Base-by-base conservation (phyloP, 192 early-diverging fungal genomes). In the Tieghemiomyces parasiticus region DNA sequence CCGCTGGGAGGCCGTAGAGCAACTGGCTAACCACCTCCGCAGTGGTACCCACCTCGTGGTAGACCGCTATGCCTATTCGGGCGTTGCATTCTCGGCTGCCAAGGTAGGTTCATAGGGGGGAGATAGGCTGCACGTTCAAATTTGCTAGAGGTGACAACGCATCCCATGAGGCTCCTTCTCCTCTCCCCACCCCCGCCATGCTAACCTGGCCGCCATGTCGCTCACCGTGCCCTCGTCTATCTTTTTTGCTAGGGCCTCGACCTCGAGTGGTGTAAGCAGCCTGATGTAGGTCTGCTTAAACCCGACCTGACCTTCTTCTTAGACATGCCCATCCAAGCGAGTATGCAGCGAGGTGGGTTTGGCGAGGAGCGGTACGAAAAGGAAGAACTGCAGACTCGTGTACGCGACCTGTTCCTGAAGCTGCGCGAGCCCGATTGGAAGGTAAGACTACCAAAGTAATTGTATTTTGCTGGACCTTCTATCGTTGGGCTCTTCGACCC, bases 1-100 rank as follows among this genome's bases (percentile, higher is more conserved):
- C 74, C 78, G 96, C 35, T 95, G 91, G 88, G 93, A 94, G 67
- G 81, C 82, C 20, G 84, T 86, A 84, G 65, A 75, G 25, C 52
- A 68, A 10, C 78, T 96, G 69, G 74, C 67, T 38, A 58, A 63
- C 9, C 71, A 76, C 34, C 75, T 96, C 32, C 61, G 74, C 25
- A 54, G 47, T 31, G 95, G 93, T 12, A 84, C 65, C 0, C 85
- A 87, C 4, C 65, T 94, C 13, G 71, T 99, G 2, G 85, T 93
- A 1, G 96, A 97, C 70, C 78, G 96, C 45, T 99, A 99, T 69
- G 89, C 92, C 0, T 97, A 90, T 63, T 96, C 93, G 0, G 96
- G 96, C 12, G 88, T 92, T 6, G 90, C 89, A 1, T 99, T 89
- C 63, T 88, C 90, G 0, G 81, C 83, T 19, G 90, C 92, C 46